These are phyloP conservation scores for Parachaetomium inaequale DNA, from an alignment of 495 filamentous ascomycete genomes.

Conservation along the genomic window DNA sequence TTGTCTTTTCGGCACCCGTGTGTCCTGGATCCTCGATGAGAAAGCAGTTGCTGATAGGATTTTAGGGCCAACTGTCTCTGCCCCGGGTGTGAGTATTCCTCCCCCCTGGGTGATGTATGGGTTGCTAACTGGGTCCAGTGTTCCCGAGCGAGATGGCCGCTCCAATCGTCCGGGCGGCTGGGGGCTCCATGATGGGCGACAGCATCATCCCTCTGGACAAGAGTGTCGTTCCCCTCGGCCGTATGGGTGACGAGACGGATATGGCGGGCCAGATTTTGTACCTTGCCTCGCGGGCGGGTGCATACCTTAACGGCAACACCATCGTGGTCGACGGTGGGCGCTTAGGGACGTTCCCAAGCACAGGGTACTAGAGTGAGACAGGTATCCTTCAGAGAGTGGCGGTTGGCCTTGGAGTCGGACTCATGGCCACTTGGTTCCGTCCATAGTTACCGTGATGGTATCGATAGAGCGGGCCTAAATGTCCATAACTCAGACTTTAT, in stretches of 20 bases:
- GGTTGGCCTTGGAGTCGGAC: neutral
- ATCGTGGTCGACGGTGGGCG: slow-evolving; percentile 60
- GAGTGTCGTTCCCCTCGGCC: slow-evolving; percentile 29
- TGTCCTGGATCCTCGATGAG: neutral
- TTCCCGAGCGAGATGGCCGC: slow-evolving; percentile 64
- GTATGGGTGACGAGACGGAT: slow-evolving; percentile 45
- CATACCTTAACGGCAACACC: slow-evolving; percentile 59
- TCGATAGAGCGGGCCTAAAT: neutral
- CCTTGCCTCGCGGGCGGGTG: slow-evolving; percentile 59
- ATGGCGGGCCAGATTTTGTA: slow-evolving; percentile 62
- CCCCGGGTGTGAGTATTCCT: slow-evolving; percentile 54
- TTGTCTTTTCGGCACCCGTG: neutral
- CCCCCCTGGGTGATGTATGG: neutral
- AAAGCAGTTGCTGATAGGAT: slow-evolving; percentile 39
- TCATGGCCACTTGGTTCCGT: neutral
- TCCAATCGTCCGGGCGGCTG: slow-evolving; percentile 40
- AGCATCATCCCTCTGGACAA: slow-evolving; percentile 26
- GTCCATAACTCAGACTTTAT: too few species aligned
- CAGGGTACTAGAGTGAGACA: slow-evolving; percentile 44
- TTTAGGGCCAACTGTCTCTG: slow-evolving; percentile 60
- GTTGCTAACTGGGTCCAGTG: slow-evolving; percentile 34
- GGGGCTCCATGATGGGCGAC: slow-evolving; percentile 34
- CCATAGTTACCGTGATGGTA: neutral
- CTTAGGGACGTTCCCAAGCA: slow-evolving; percentile 48
- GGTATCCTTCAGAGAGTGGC: neutral